Evolutionary conservation across 2,329 filamentous ascomycete species (phyloP), one percentile per base, ranked within the genome.

Genomic region (Calonectria montana): DNA sequence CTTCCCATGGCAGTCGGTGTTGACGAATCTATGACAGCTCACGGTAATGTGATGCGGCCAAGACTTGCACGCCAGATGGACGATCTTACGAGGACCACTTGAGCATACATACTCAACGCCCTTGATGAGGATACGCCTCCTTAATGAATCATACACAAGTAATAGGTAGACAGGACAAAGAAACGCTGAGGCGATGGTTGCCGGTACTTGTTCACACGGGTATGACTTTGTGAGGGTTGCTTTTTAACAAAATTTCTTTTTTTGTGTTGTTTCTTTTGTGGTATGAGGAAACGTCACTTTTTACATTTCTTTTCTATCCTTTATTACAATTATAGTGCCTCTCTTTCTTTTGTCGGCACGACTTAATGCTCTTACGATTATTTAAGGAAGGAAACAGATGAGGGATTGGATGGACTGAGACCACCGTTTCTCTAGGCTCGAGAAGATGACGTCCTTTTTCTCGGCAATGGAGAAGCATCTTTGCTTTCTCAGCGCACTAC

Each of bases 111-210:
- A 57, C 57, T 48, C 65, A 61, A 72, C 63, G 65, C 76, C 65
- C 69, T 59, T 50, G 9, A 72, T 62, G 68, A 72, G 73, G 70
- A 77, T 27, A 69, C 50, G 71, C 70, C 66, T 78, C 73, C 73
- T 37, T 79, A 79, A 79, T 79, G 77, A 78, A 50, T 71, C 72
- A 72, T 72, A 75, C 67, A 75, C 72, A 76, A 78, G 74, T 77
- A 76, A 75, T 75, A 78, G 76, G 76, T 78, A 79, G 77, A 79
- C 75, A 75, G 75, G 72, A 76, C 73, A 78, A 73, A 75, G 72
- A 77, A 71, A 66, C 62, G 69, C 59, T 77, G 67, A 59, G 76
- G 76, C 72, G 64, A 39, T 39, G 67, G 67, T 35, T 75, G 72
- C 75, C 71, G 75, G 69, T 79, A 73, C 77, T 78, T 75, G 76